These are phyloP conservation scores for Begonia masoniana DNA, from an alignment of 306 rosid genomes.

Conservation along the genomic window DNA sequence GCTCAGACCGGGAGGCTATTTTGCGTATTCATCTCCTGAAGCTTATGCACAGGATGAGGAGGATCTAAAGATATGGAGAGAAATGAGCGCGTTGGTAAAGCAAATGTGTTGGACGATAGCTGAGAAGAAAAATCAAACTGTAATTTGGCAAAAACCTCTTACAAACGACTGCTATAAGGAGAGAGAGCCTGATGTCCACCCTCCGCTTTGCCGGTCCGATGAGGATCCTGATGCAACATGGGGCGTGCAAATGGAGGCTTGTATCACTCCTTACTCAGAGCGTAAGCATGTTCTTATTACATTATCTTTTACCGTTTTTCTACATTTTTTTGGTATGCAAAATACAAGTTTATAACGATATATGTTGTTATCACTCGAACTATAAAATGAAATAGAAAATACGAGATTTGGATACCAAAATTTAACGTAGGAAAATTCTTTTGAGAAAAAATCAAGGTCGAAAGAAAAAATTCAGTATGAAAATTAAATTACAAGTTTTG, in stretches of 20 bases:
- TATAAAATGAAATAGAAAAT: too few species aligned
- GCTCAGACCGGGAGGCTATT: slow-evolving; percentile 87
- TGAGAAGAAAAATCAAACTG: slow-evolving; percentile 75
- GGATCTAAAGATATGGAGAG: slow-evolving; percentile 82
- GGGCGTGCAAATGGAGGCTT: slow-evolving; percentile 85
- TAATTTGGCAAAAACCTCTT: slow-evolving; percentile 87
- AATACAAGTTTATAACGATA: too few species aligned
- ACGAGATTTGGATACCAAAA: too few species aligned
- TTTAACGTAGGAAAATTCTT: too few species aligned
- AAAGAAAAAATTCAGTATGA: too few species aligned
- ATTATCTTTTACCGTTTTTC: slow-evolving; percentile 1
- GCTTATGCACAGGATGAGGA: slow-evolving; percentile 99
- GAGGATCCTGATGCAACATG: slow-evolving; percentile 78
- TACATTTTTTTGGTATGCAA: too few species aligned
- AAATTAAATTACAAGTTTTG: too few species aligned
- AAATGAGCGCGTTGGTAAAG: slow-evolving; percentile 80
- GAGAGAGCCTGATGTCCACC: slow-evolving; percentile 70
- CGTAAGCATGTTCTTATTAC: slow-evolving; percentile 38
- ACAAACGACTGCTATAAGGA: slow-evolving; percentile 76
- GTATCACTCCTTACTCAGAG: slow-evolving; percentile 70
- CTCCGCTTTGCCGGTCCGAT: slow-evolving; percentile 80
- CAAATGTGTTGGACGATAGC: slow-evolving; percentile 92
- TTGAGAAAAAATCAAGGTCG: too few species aligned
- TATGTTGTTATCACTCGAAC: too few species aligned
- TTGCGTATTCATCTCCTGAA: slow-evolving; percentile 89